A percentile compares a stretch with the other conserved stretches of the same genome.
phyloP scores from a whole-genome alignment of 108 stramenopile species.

The Cyclotella sp. region DNA sequence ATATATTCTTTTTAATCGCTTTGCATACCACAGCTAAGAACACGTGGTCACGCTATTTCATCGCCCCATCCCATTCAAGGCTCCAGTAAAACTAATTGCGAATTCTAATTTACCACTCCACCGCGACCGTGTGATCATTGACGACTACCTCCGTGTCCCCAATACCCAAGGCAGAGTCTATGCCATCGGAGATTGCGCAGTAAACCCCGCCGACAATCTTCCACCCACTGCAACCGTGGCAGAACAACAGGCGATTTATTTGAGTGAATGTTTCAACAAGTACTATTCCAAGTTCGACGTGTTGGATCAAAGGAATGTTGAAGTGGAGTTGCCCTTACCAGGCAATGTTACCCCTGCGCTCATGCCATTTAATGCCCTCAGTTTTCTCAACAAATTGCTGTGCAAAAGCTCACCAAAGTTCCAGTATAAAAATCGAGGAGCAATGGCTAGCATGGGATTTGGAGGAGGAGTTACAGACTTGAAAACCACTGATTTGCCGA shows the following conservation, averaged over 20 bases:
- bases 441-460: conserved; percentile 57
- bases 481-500: conserved; percentile 38
- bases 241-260: conserved; percentile 85
- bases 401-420: conserved; percentile 58
- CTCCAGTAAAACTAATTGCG: conserved; percentile 40
- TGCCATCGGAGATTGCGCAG: conserved; percentile 94
- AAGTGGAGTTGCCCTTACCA: conserved; percentile 56
- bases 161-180: conserved; percentile 86
- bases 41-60: neutral
- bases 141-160: conserved; percentile 88
- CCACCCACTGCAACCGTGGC: conserved; percentile 94
- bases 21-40: neutral
- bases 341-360: conserved; percentile 56
- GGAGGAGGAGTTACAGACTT: conserved; percentile 57
- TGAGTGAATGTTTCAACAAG: conserved; percentile 73
- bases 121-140: conserved; percentile 78
- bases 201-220: conserved; percentile 58
- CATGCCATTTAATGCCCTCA: conserved; percentile 53
- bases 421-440: conserved; percentile 55
- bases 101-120: conserved; percentile 48
- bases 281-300: conserved; percentile 54
- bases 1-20: neutral
- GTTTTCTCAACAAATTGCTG: conserved; percentile 49
- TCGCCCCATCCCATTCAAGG: neutral
- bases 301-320: conserved; percentile 25